A percentile compares a stretch with the other conserved stretches of the same genome.
Conservation (phyloP, 2,329 filamentous ascomycete species). For the Ophiostoma perfectum region DNA sequence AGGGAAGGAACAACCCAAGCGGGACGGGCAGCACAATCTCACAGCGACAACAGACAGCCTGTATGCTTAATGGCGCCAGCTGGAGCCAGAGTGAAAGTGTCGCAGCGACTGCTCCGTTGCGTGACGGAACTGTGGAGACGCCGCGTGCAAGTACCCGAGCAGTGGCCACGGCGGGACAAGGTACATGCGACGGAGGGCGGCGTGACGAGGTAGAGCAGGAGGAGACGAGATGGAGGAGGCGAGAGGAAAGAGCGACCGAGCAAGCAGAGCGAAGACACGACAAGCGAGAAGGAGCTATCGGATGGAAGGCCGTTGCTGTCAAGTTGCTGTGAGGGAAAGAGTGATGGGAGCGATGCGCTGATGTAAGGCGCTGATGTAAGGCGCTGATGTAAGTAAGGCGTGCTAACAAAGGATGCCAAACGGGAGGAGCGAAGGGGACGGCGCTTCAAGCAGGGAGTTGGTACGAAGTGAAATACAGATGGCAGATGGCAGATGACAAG, state of each 20-base stretch:
- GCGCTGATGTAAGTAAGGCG: neutral
- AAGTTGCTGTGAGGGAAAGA: slow-evolving; percentile 7
- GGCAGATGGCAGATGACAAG: no score
- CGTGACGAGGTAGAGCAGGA: neutral
- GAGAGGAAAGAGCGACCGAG: neutral
- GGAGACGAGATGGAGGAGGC: neutral
- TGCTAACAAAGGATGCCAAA: neutral
- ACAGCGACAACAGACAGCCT: neutral
- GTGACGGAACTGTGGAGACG: slow-evolving; percentile 25
- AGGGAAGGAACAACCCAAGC: neutral
- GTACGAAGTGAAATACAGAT: no score
- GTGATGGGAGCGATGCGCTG: neutral
- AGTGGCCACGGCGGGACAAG: slow-evolving; percentile 10
- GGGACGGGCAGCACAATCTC: neutral
- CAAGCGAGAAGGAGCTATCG: neutral
- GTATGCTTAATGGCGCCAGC: slow-evolving; percentile 2
- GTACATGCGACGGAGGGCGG: slow-evolving; percentile 11
- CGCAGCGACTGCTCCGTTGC: slow-evolving; percentile 19
- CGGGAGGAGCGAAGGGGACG: neutral
- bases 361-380: neutral
- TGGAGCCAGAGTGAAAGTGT: neutral
- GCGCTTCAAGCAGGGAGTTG: no score
- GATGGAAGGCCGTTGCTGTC: no score
- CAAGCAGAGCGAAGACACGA: neutral
- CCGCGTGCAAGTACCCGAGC: slow-evolving; percentile 9